Evolutionary conservation across 129 eudicot species (phyloP), one percentile per base, ranked within the genome.

Genomic region (Escallonia herrerae): DNA sequence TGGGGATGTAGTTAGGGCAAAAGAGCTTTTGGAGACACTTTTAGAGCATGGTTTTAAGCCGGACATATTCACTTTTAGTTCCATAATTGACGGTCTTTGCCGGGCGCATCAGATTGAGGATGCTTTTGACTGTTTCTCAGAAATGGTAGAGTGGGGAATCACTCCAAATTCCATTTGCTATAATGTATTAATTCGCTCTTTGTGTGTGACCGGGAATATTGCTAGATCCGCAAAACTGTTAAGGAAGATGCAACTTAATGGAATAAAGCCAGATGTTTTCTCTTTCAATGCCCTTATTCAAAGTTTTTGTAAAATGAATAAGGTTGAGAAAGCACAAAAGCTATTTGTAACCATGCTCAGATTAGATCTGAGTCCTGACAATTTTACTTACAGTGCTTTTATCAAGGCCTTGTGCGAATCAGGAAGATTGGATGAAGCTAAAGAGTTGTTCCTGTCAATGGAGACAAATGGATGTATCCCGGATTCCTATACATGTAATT

Each of bases 131-230:
- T 86, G 95, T 74, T 70, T 93, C 70, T 52, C 73, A 2, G 96
- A 93, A 56, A 93, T 93, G 96, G 67, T 66, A 14, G 81, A 83
- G 14, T 93, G 96, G 99, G 95, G 96, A 48, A 76, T 89, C 40
- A 52, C 63, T 38, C 96, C 96, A 15, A 89, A 93, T 82, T 73
- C 86, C 15, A 59, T 93, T 44, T 81, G 80, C 3, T 93, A 89
- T 76, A 89, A 93, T 57, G 81, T 84, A 63, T 71, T 93, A 67
- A 93, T 93, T 55, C 91, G 84, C 15, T 69, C 89, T 2, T 76
- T 86, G 49, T 93, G 90, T 55, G 42, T 86, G 1, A 65, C 70
- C 7, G 96, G 98, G 68, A 82, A 87, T 76, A 76, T 74, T 63
- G 43, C 68, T 47, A 83, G 73, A 79, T 70, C 96, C 6, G 66